Evolutionary conservation across 495 filamentous ascomycete species (phyloP), one percentile per base, ranked within the genome.

Genomic region (Niebla homalea): DNA sequence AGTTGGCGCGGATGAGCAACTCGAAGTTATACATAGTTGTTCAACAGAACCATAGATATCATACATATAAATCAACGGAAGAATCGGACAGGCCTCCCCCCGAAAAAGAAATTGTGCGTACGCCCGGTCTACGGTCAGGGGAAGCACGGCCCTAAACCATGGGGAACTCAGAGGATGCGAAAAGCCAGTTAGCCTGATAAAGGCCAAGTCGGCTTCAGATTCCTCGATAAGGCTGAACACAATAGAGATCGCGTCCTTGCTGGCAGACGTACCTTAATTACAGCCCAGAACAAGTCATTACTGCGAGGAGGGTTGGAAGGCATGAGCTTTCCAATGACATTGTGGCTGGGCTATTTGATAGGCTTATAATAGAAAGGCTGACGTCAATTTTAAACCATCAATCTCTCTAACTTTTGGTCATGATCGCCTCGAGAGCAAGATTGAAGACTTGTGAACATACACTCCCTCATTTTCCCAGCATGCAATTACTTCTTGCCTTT

Each of bases 41-140:
- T 48, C n/a, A 48, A 16, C 21, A 48, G 29, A 36, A 48, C 20
- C 10, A 48, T 25, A 36, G 36, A 6, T 48, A 48, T 36, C 29
- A 35, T 48, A 48, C n/a, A 48, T 48, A 48, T 36, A 29, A 48
- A 48, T 48, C 10, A 48, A 48, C n/a, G n/a, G 29, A 48, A 48
- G 45, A 48, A 48, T 36, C 26, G 26, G 36, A 48, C 19, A 32
- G 12, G 29, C 45, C n/a, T 11, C 20, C n/a, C 36, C 45, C 29
- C n/a, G 45, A 35, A 35, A 48, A 25, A 48, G 45, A 16, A 48
- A 48, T 37, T 37, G 21, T 48, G n/a, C 29, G n/a, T 48, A 48
- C 10, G 29, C 26, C 45, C 36, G n/a, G 18, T 48, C 29, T 37
- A 48, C 20, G 12, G 36, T 43, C 10, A 21, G 11, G 10, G 20